These are phyloP conservation scores for Cercospora sesami DNA, from an alignment of 2,329 filamentous ascomycete genomes.

Conservation along the genomic window DNA sequence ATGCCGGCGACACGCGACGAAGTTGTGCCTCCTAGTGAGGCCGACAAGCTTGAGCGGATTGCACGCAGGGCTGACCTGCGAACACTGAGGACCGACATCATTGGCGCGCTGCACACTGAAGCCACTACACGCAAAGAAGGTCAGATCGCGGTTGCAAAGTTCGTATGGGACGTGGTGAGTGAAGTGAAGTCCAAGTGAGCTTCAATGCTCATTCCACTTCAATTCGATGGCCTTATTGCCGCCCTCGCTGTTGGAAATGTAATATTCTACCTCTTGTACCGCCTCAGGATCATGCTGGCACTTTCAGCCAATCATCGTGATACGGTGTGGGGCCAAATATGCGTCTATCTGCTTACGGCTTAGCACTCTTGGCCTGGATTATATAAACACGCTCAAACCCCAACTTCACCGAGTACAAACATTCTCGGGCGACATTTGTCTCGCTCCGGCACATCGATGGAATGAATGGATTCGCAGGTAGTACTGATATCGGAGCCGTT, in stretches of 20 bases:
- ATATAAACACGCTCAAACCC: not conserved
- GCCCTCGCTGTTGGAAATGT: not conserved
- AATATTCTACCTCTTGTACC: not conserved
- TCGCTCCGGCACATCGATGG: not conserved
- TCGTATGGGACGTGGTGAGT: constrained; percentile 16
- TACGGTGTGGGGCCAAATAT: not conserved
- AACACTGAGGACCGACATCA: constrained; percentile 43
- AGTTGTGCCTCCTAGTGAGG: constrained; percentile 61
- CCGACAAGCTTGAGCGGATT: constrained; percentile 52
- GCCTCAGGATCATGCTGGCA: not conserved
- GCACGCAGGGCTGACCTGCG: constrained; percentile 41
- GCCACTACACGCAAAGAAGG: constrained; percentile 48
- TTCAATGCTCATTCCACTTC: not conserved
- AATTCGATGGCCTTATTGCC: not conserved
- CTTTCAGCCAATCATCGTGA: not conserved
- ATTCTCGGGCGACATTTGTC: not conserved
- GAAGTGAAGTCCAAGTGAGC: not conserved
- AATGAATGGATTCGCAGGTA: not conserved
- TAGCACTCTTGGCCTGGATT: not conserved
- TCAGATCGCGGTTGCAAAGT: constrained; percentile 39
- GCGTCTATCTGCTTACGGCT: not conserved
- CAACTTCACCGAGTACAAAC: not conserved
- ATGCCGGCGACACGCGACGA: constrained; percentile 58
- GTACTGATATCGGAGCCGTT: not conserved
- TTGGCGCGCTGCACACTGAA: constrained; percentile 54